Base-by-base conservation (phyloP, 345 rosid genomes). In the Rubroshorea leprosula region DNA sequence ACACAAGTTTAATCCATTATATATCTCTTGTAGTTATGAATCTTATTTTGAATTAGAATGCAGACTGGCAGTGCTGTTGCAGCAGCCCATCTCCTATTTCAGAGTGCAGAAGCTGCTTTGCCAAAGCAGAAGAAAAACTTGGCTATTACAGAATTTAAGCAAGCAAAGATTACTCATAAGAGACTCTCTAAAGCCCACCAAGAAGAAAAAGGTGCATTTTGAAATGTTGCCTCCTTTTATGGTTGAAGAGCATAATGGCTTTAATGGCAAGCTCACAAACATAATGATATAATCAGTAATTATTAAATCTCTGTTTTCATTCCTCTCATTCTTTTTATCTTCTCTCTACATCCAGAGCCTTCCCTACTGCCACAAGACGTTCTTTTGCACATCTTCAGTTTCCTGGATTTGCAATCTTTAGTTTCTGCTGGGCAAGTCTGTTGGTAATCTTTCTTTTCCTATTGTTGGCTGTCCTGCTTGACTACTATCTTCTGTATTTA, bases 41-140 rank as follows among this genome's bases (percentile, higher is more conserved):
- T 51, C 18, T 45, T 47, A 23, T 25, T 55, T 60, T 23, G 16
- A 44, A 22, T 38, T 68, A 92, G 96, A 57, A 68, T 81, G 70
- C 79, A 78, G 85, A 86, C 83, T 14, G 20, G 76, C 31, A 76
- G 72, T 21, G 90, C 85, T 18, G 79, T 73, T 69, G 74, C 94
- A 44, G 95, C 95, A 5, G 85, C 89, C 25, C 84, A 80, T 57
- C 68, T 66, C 56, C 84, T 92, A 21, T 41, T 76, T 45, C 90
- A 79, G 70, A 81, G 89, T 61, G 86, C 80, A 9, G 91, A 86
- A 70, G 76, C 82, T 11, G 65, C 65, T 13, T 51, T 92, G 56
- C 98, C 96, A 0, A 92, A 92, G 80, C 96, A 92, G 77, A 89
- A 82, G 80, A 92, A 74, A 69, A 86, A 65, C 64, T 56, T 78